Percentiles rank a stretch among this genome's conserved stretches.
phyloP scores from a whole-genome alignment of 163 green algal genomes.

The Chloroidium sp. region DNA sequence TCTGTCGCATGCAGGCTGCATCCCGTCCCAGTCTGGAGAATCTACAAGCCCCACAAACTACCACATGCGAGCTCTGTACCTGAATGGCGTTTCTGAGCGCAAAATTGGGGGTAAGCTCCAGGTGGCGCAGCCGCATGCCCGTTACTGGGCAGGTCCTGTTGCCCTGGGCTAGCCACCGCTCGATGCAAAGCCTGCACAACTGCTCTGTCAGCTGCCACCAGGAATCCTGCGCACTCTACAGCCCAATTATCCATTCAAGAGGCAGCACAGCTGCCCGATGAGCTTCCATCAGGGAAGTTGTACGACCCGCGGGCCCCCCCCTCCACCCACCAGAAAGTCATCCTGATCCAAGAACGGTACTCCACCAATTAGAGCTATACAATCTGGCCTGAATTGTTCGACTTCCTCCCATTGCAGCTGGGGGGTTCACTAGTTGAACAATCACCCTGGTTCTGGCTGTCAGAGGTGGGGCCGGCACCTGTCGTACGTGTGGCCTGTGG shows the following conservation, averaged over 20 bases:
- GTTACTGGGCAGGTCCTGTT: slow-evolving; percentile 88
- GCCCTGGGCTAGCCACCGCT: slow-evolving; percentile 79
- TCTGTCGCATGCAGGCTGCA: neutral
- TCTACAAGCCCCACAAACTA: neutral
- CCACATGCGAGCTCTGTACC: slow-evolving; percentile 4
- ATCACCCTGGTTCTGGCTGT: slow-evolving; percentile 3
- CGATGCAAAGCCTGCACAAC: slow-evolving; percentile 52
- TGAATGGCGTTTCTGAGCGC: slow-evolving; percentile 77
- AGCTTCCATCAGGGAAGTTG: no score
- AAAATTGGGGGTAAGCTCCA: slow-evolving; percentile 89
- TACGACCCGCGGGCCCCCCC: no score
- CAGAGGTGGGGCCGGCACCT: neutral
- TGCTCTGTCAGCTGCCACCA: neutral
- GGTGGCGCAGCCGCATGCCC: slow-evolving; percentile 74
- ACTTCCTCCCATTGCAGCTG: no score
- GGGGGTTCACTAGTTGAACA: no score
- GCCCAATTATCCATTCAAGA: neutral
- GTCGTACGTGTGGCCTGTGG: slow-evolving; percentile 93
- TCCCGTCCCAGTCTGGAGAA: neutral
- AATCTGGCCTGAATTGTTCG: no score
- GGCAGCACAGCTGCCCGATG: neutral
- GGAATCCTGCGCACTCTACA: neutral
- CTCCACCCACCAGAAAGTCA: no score
- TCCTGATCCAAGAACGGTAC: no score
- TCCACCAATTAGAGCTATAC: no score